These are phyloP conservation scores for Serendipita vermifera DNA, from an alignment of 768 basidiomycete species.

Conservation along the genomic window DNA sequence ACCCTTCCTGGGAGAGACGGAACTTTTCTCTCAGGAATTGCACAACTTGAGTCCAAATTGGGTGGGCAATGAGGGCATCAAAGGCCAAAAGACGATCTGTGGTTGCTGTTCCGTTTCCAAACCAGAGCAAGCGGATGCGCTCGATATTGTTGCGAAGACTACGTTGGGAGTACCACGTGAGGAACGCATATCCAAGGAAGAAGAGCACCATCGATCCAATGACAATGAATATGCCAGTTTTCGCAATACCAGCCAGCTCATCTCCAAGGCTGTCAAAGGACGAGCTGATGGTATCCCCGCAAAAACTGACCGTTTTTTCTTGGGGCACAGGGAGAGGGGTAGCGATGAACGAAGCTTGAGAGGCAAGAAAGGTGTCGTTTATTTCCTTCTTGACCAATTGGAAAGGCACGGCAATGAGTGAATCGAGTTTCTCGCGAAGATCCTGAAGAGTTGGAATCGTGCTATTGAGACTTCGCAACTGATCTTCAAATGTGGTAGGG, in stretches of 20 bases:
- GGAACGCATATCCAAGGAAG: conserved; percentile 53
- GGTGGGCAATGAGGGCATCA: conserved; percentile 53
- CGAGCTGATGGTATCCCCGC: conserved; percentile 62
- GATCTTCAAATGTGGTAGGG: conserved; percentile 59
- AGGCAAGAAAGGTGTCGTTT: conserved; percentile 57
- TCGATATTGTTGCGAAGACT: conserved; percentile 51
- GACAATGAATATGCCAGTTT: conserved; percentile 66
- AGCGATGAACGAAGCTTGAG: conserved; percentile 56
- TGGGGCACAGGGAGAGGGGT: conserved; percentile 65
- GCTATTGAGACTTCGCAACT: conserved; percentile 62
- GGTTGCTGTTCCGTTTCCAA: conserved; percentile 2
- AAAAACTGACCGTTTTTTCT: conserved; percentile 58
- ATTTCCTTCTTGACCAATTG: conserved; percentile 79
- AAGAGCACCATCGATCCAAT: conserved; percentile 59
- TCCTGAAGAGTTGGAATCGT: conserved; percentile 68
- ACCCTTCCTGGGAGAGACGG: conserved; percentile 44
- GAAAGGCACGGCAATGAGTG: conserved; percentile 71
- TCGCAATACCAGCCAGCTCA: conserved; percentile 66
- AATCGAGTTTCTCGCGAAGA: conserved; percentile 52
- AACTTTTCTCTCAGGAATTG: conserved; percentile 40
- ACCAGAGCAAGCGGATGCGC: conserved; percentile 60
- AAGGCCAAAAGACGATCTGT: conserved; percentile 44
- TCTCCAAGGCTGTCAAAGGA: conserved; percentile 74
- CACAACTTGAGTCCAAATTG: conserved; percentile 53
- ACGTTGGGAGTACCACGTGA: conserved; percentile 87